Percentiles rank a stretch among this genome's conserved stretches.
Conservation (phyloP, 208 protist genomes). For the Leishmania turanica region DNA sequence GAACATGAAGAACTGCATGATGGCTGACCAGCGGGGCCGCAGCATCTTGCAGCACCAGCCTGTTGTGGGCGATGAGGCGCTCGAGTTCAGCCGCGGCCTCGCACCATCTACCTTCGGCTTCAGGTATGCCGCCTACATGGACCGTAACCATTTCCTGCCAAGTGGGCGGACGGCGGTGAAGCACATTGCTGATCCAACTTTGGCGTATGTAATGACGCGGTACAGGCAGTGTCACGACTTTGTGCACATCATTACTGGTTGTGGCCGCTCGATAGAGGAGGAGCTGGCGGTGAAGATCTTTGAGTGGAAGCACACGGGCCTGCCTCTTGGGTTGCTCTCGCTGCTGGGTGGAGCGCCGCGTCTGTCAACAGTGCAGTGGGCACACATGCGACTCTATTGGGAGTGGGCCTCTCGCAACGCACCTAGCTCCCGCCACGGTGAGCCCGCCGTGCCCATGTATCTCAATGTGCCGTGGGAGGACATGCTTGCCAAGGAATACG, state of each 20-base stretch:
- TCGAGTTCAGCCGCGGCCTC: slow-evolving; percentile 49
- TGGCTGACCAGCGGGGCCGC: slow-evolving; percentile 70
- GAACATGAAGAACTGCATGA: slow-evolving; percentile 76
- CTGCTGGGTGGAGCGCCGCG: slow-evolving; percentile 67
- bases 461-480: slow-evolving; percentile 82
- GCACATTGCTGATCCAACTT: slow-evolving; percentile 66
- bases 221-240: slow-evolving; percentile 91
- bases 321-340: slow-evolving; percentile 76
- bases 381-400: slow-evolving; percentile 52
- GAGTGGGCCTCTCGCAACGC: slow-evolving; percentile 64
- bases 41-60: slow-evolving; percentile 64
- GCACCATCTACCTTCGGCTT: slow-evolving; percentile 70
- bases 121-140: slow-evolving; percentile 83
- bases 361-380: slow-evolving; percentile 48
- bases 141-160: slow-evolving; percentile 75
- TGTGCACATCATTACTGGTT: slow-evolving; percentile 63
- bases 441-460: slow-evolving; percentile 55
- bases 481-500: slow-evolving; percentile 56
- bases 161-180: slow-evolving; percentile 65
- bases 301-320: slow-evolving; percentile 82
- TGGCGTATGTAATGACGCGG: slow-evolving; percentile 86
- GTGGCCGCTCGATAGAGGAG: slow-evolving; percentile 83
- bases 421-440: slow-evolving; percentile 51
- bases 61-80: slow-evolving; percentile 55
- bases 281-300: slow-evolving; percentile 85